A percentile compares a stretch with the other conserved stretches of the same genome.
phyloP scores from a whole-genome alignment of 805 yeast species.

The Metschnikowia dekortorum region DNA sequence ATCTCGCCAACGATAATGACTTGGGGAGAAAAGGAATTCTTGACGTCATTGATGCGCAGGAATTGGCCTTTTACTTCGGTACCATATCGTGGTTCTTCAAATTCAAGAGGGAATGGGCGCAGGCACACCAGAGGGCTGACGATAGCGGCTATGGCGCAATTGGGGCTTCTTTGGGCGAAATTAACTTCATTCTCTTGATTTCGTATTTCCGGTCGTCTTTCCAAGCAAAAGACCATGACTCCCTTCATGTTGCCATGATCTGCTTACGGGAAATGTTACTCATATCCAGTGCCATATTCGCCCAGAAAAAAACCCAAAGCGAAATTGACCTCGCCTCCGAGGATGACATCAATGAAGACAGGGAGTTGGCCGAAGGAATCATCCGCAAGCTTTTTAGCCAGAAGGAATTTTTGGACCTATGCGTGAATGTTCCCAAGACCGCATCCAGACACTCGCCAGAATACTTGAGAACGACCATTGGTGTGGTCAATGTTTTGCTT shows the following conservation, averaged over 20 bases:
- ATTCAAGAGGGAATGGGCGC: slow-evolving; percentile 46
- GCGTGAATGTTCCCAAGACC: slow-evolving; percentile 57
- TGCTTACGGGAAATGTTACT: slow-evolving; percentile 61
- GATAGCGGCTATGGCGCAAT: slow-evolving; percentile 39
- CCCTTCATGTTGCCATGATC: slow-evolving; percentile 66
- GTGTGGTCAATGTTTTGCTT: slow-evolving; percentile 59
- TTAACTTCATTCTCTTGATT: slow-evolving; percentile 51
- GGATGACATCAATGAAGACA: slow-evolving; percentile 44
- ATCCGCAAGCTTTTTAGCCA: slow-evolving; percentile 68
- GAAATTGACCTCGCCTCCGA: slow-evolving; percentile 17
- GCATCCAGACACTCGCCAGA: slow-evolving; percentile 62
- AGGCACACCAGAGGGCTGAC: slow-evolving; percentile 1
- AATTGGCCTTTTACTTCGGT: slow-evolving; percentile 47
- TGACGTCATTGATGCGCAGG: slow-evolving; percentile 29
- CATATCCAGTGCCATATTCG: slow-evolving; percentile 42
- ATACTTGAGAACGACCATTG: slow-evolving; percentile 57
- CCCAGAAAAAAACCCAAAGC: slow-evolving; percentile 16
- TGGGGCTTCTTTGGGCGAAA: slow-evolving; percentile 56
- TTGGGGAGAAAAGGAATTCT: slow-evolving; percentile 24
- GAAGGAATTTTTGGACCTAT: slow-evolving; percentile 50
- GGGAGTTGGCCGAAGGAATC: slow-evolving; percentile 51
- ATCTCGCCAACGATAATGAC: slow-evolving; percentile 13
- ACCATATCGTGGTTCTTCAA: slow-evolving; percentile 72
- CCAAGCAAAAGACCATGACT: slow-evolving; percentile 47
- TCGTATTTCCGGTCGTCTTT: slow-evolving; percentile 41